Base-by-base conservation (phyloP, 805 yeast species). In the Starmerella davenportii region DNA sequence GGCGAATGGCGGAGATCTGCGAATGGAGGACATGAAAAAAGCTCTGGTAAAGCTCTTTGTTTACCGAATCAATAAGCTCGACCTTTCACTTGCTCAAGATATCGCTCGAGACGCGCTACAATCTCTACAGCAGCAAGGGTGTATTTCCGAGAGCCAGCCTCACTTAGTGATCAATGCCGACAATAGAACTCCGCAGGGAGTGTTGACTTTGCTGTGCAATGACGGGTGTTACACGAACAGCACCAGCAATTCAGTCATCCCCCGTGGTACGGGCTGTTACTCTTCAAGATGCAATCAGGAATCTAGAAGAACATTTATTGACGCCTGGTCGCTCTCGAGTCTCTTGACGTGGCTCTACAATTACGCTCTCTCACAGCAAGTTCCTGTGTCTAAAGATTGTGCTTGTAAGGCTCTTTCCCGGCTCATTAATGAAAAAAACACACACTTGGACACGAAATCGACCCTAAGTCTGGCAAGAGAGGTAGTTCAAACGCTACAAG, bases 181-280 rank as follows among this genome's bases (percentile, higher is more conserved):
- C 11, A 14, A 25, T 25, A 25, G 28, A n/a, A n/a, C n/a, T n/a
- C n/a, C n/a, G n/a, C n/a, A n/a, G 1, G 64, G 64, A 2, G 63
- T 60, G 15, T 30, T 60, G 15, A 55, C 63, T 3, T 36, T 43
- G 5, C 41, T 58, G 5, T 43, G 59, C 11, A 57, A 59, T n/a
- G 33, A 38, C 33, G 61, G 63, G 2, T 58, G 62, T 43, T 58
- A 57, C 35, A 42, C 60, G 15, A 24, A 18, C 9, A 7, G 32
- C 19, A 29, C 5, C 32, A 29, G 15, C 5, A 7, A 8, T 29
- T 15, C 13, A 29, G 15, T 8, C 5, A 29, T 7, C 7, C 25
- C 25, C 9, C 25, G 9, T 5, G 38, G 30, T 3, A 35, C 38
- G 5, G 41, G 42, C 33, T 58, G 62, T 49, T 56, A 58, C 35